Base-by-base conservation (phyloP, 1,139 yeast species). In the Chernovozyma sophiae-reginae region DNA sequence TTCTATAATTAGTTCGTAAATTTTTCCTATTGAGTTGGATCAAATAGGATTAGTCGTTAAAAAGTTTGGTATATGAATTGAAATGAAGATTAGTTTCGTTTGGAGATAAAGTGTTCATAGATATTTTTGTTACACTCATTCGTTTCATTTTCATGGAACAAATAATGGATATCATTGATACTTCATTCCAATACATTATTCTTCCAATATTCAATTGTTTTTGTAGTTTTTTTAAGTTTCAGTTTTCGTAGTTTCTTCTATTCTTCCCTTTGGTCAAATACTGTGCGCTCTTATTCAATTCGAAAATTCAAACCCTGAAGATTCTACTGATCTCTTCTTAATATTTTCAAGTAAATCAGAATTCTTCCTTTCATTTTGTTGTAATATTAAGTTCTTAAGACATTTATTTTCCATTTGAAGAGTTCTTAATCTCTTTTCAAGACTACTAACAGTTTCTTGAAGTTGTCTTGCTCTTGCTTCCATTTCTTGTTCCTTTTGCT, bases 401-500 rank as follows among this genome's bases (percentile, higher is more conserved):
- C 92, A 72, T 52, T 78, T 77, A 66, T 87, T 87, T 60, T 87
- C 96, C 83, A 84, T 80, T 59, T 86, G 94, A 44, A 74, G 53
- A 25, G 72, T 65, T 49, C 65, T 65, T 44, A 75, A 62, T 44
- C 65, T 68, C 47, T 61, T 60, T 45, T 74, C 77, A 44, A 72
- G 65, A 8, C 43, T 40, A 16, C 48, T 48, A 25, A 74, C 66
- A 41, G 57, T 58, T 20, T 62, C 70, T 45, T 68, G 68, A 43
- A 77, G 64, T 31, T 64, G 65, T 40, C 58, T 64, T 31, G 78
- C 64, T 37, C 55, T 67, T 31, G 70, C 68, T 58, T 86, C 95
- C 81, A 86, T 78, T 56, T 86, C 90, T 56, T 81, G 87, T 58
- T 87, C 96, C 53, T 85, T 81, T 57, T 80, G 50, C 66, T 86